phyloP scores from a whole-genome alignment of 306 rosid species.

The Alnus rubra region DNA sequence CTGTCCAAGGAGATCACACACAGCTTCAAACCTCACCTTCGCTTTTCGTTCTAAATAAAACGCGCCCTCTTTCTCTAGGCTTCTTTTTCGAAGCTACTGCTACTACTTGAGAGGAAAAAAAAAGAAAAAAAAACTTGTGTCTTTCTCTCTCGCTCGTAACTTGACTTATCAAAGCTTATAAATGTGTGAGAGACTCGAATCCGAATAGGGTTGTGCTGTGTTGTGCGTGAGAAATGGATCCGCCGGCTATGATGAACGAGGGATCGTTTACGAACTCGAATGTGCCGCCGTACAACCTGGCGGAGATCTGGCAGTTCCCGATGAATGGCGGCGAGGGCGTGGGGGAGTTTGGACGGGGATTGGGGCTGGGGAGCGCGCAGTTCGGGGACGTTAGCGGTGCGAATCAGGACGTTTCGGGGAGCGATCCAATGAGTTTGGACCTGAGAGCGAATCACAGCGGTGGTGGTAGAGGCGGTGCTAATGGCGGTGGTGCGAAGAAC shows the following conservation, averaged over 20 bases:
- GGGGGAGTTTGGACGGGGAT: conserved; percentile 45
- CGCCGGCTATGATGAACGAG: conserved; percentile 52
- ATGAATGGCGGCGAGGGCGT: conserved; percentile 27
- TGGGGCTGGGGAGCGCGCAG: conserved; percentile 48
- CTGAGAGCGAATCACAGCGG: conserved; percentile 31
- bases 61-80: conserved; percentile 15
- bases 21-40: conserved; percentile 5
- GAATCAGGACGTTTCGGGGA: conserved; percentile 41
- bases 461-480: not conserved
- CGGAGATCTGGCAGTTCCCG: conserved; percentile 85
- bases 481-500: conserved; percentile 37
- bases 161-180: not conserved
- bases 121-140: not conserved
- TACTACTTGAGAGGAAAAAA: conserved; percentile 13
- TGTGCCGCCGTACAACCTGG: conserved; percentile 48
- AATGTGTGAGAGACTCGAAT: conserved; percentile 15
- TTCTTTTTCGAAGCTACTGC: conserved; percentile 7
- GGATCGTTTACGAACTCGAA: conserved; percentile 47
- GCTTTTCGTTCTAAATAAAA: conserved; percentile 17
- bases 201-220: conserved; percentile 1
- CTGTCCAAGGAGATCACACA: conserved; percentile 51
- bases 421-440: conserved; percentile 44
- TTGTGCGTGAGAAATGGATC: conserved; percentile 61
- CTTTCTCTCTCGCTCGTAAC: not conserved
- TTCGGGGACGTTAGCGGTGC: conserved; percentile 44